Evolutionary conservation across 108 stramenopile species (phyloP).

Genomic region (Cylindrotheca fusiformis): DNA sequence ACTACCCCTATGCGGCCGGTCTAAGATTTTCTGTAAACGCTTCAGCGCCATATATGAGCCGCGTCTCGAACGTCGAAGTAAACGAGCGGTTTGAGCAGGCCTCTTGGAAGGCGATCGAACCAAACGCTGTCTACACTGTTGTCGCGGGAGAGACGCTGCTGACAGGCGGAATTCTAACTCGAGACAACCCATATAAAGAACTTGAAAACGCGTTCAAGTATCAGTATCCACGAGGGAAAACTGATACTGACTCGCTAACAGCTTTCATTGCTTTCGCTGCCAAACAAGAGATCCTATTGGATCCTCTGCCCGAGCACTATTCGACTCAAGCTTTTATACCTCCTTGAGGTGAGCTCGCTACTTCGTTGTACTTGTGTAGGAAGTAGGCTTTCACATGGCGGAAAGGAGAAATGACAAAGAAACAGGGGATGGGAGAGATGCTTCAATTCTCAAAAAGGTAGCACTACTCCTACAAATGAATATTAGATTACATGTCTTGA

Average conservation of each 20-base stretch:
- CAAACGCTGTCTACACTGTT: conserved; percentile 34
- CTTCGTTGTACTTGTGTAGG: too few species aligned
- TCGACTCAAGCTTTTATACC: conserved; percentile 18
- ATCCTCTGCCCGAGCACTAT: conserved; percentile 20
- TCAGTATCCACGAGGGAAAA: conserved; percentile 13
- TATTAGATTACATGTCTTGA: too few species aligned
- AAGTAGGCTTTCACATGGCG: too few species aligned
- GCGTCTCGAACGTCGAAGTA: conserved; percentile 18
- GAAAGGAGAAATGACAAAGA: too few species aligned
- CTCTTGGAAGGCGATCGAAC: conserved; percentile 30
- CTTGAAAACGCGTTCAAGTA: conserved; percentile 12
- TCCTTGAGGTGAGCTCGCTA: too few species aligned
- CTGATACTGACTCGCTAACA: conserved; percentile 19
- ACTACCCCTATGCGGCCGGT: conserved; percentile 46
- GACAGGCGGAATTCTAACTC: conserved; percentile 2
- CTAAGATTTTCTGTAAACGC: conserved; percentile 41
- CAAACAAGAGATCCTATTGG: conserved; percentile 7
- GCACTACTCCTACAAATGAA: too few species aligned
- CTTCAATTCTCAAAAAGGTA: too few species aligned
- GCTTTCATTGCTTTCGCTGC: conserved; percentile 39
- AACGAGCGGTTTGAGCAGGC: conserved; percentile 21
- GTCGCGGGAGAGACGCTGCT: conserved; percentile 41
- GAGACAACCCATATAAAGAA: conserved; percentile 36
- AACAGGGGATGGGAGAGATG: too few species aligned
- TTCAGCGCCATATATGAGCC: conserved; percentile 9